Percentiles rank a stretch among this genome's conserved stretches.
Evolutionary conservation across 352 stramenopile genomes (phyloP).

Genomic region (Thraustochytrium striatum): DNA sequence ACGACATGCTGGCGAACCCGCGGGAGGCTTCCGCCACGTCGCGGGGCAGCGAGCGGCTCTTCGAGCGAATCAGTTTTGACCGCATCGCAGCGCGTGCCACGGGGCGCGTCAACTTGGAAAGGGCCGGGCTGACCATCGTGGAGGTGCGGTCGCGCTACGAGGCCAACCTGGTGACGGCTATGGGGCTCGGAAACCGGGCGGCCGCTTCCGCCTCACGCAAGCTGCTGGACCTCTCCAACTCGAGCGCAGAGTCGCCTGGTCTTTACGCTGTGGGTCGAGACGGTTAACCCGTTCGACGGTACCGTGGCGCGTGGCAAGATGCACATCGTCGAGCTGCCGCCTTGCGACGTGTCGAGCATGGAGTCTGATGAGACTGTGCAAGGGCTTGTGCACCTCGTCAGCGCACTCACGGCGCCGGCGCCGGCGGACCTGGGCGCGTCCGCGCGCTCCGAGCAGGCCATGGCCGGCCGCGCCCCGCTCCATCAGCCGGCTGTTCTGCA

Average conservation of each 20-base stretch:
- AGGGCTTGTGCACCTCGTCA: background rate
- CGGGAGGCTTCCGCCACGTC: background rate
- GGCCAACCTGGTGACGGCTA: background rate
- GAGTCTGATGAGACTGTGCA: background rate
- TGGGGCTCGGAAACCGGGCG: slow-evolving; percentile 16
- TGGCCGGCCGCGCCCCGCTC: background rate
- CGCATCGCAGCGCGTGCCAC: slow-evolving; percentile 16
- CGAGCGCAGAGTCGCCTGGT: too few species aligned
- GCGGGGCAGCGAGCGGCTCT: background rate
- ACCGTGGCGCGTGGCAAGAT: background rate
- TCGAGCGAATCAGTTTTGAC: too few species aligned
- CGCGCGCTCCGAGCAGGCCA: background rate
- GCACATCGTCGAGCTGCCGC: slow-evolving; percentile 28
- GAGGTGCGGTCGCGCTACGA: slow-evolving; percentile 18
- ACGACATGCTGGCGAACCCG: background rate
- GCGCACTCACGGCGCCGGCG: background rate
- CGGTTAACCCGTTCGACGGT: background rate
- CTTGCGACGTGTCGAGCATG: background rate
- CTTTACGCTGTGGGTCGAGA: slow-evolving; percentile 1
- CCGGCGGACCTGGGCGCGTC: background rate
- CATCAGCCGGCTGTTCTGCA: background rate
- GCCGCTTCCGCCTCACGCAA: background rate
- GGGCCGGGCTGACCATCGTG: slow-evolving; percentile 9
- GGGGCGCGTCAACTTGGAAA: slow-evolving; percentile 10
- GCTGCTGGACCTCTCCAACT: background rate